Evolutionary conservation across 2,329 filamentous ascomycete genomes (phyloP).

Genomic region (Ophiostoma quercus): DNA sequence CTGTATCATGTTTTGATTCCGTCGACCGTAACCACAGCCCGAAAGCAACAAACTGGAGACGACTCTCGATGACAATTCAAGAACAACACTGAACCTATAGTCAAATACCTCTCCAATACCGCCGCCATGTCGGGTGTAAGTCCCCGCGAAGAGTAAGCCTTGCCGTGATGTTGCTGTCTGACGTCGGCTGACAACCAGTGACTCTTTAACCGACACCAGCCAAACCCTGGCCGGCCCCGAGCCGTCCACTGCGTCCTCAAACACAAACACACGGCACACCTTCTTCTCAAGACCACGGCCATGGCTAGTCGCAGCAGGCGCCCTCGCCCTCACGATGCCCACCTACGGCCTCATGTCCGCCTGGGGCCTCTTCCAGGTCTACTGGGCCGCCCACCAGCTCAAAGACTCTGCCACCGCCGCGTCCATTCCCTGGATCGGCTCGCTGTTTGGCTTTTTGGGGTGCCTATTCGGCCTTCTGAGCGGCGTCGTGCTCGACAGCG

Average conservation of each 20-base stretch:
- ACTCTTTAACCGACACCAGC: background rate
- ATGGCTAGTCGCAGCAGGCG: background rate
- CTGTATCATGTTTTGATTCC: background rate
- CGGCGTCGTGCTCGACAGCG: slow-evolving; percentile 7
- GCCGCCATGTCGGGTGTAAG: background rate
- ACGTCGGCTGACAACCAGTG: background rate
- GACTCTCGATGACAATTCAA: background rate
- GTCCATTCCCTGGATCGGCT: background rate
- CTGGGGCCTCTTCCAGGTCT: slow-evolving; percentile 32
- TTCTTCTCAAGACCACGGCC: background rate
- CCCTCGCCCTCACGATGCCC: slow-evolving; percentile 27
- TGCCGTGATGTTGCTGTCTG: background rate
- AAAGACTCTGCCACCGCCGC: background rate
- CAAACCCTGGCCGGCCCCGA: background rate
- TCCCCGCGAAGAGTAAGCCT: background rate
- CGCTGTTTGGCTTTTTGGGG: background rate
- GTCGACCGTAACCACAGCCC: background rate
- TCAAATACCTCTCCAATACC: background rate
- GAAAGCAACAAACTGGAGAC: background rate
- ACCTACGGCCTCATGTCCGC: slow-evolving; percentile 32
- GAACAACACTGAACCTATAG: background rate
- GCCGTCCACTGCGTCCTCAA: background rate
- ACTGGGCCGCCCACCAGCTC: slow-evolving; percentile 31
- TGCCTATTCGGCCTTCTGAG: background rate
- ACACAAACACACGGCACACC: background rate